Evolutionary conservation across 2,329 filamentous ascomycete species (phyloP).

Genomic region (Penicillium sp.): DNA sequence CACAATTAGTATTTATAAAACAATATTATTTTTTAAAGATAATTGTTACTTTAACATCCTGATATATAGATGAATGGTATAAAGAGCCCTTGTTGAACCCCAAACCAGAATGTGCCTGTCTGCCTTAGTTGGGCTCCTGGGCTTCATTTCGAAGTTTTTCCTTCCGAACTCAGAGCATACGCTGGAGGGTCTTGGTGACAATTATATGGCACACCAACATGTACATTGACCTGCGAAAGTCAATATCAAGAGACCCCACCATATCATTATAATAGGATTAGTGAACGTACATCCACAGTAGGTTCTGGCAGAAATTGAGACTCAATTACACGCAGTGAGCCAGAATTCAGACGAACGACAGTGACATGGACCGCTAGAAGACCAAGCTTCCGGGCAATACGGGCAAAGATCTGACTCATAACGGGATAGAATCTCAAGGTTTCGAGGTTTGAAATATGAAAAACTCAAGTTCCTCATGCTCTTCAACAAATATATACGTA

Average conservation of each 20-base stretch:
- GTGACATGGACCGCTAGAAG: background rate
- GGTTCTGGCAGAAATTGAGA: slow-evolving; percentile 1
- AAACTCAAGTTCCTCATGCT: background rate
- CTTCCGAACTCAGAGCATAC: too few relatives aligned
- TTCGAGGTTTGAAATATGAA: background rate
- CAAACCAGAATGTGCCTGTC: too few relatives aligned
- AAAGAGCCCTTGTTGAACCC: too few relatives aligned
- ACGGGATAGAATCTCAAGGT: background rate
- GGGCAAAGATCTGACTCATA: background rate
- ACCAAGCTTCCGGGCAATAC: background rate
- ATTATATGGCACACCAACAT: background rate
- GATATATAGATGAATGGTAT: too few relatives aligned
- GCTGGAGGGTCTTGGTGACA: background rate
- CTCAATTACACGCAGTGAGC: background rate
- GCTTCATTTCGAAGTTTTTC: too few relatives aligned
- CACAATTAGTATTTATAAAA: too few relatives aligned
- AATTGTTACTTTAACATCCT: too few relatives aligned
- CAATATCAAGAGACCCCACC: too few relatives aligned
- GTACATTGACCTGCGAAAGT: background rate
- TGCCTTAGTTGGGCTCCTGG: too few relatives aligned
- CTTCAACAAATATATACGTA: background rate
- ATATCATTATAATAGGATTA: background rate
- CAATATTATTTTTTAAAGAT: too few relatives aligned
- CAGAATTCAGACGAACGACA: slow-evolving; percentile 4
- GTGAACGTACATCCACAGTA: background rate